phyloP scores from a whole-genome alignment of 768 basidiomycete species.

The Hemileccinum rubropunctum region DNA sequence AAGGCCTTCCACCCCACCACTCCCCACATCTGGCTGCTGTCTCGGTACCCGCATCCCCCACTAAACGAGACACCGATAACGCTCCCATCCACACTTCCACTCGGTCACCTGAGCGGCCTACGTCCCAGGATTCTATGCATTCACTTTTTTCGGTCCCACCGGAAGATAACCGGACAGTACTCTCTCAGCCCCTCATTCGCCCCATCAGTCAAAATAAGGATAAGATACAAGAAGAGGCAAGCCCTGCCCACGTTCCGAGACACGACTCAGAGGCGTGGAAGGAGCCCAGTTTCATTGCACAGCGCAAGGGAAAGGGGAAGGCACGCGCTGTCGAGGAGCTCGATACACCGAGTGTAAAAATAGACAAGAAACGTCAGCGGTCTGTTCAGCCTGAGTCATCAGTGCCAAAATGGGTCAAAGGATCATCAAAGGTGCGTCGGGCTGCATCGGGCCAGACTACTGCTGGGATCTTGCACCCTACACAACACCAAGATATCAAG shows the following conservation, averaged over 20 bases:
- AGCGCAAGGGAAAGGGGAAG: slow-evolving; percentile 20
- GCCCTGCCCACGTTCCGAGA: not conserved
- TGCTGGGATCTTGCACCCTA: not conserved
- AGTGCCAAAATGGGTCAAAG: slow-evolving; percentile 14
- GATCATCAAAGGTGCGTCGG: not conserved
- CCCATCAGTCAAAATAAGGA: not conserved
- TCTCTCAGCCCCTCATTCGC: not conserved
- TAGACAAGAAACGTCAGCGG: slow-evolving; percentile 15
- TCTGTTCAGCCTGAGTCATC: slow-evolving; percentile 9
- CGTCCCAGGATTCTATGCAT: slow-evolving; percentile 15
- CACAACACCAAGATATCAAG: not conserved
- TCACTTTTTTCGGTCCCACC: slow-evolving; percentile 27
- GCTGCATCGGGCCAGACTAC: not conserved
- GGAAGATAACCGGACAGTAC: not conserved
- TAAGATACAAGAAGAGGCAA: not conserved
- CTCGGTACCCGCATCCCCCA: not conserved
- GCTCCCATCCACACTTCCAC: not conserved
- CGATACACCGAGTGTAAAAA: not conserved
- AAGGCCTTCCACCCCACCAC: not conserved
- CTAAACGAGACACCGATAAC: not conserved
- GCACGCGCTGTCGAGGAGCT: slow-evolving; percentile 5
- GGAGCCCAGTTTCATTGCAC: slow-evolving; percentile 31
- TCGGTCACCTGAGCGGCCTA: not conserved
- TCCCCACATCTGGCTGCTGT: not conserved
- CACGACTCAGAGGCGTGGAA: slow-evolving; percentile 33